Evolutionary conservation across 305 asterid genomes (phyloP), one percentile per base, ranked within the genome.

Genomic region (Solanum aculeatissimum): DNA sequence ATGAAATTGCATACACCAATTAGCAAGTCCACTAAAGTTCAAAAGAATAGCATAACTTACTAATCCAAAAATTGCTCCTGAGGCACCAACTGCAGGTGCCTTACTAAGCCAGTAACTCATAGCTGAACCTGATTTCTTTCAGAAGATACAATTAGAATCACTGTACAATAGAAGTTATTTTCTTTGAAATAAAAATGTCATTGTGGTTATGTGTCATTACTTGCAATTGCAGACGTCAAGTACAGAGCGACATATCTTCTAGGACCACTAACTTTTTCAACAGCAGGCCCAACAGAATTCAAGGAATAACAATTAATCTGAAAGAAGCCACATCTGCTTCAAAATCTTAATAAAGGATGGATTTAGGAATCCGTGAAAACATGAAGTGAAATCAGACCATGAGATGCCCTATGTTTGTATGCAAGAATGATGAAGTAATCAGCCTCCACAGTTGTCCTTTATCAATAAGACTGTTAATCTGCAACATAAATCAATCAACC

Each of bases 361-460:
- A 66, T 15, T 55, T 51, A 85, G 65, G 55, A 40, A 43, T 78
- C 58, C 23, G 63, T 77, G 80, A 54, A 57, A 84, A 60, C 54
- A 53, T 65, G 58, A 15, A 88, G 87, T 88, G 81, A 84, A 84
- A 77, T 58, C 94, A 71, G 80, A 94, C 98, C 99, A 93, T 89
- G 84, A 94, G 92, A 91, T 96, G 99, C 74, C 91, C 95, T 83
- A 92, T 83, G 86, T 93, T 93, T 84, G 95, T 95, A 89, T 96
- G 99, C 88, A 96, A 89, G 84, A 96, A 96, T 77, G 98, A 84
- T 55, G 98, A 93, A 66, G 97, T 95, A 69, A 86, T 92, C 58
- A 96, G 96, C 93, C 99, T 94, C 98, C 98, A 95, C 80, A 92
- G 79, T 88, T 96, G 93, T 85, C 99, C 99, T 91, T 91, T 68